A percentile compares a stretch with the other conserved stretches of the same genome.
These are phyloP conservation scores for Bretziella fagacearum DNA, from an alignment of 2,329 filamentous ascomycete species.

Conservation along the genomic window DNA sequence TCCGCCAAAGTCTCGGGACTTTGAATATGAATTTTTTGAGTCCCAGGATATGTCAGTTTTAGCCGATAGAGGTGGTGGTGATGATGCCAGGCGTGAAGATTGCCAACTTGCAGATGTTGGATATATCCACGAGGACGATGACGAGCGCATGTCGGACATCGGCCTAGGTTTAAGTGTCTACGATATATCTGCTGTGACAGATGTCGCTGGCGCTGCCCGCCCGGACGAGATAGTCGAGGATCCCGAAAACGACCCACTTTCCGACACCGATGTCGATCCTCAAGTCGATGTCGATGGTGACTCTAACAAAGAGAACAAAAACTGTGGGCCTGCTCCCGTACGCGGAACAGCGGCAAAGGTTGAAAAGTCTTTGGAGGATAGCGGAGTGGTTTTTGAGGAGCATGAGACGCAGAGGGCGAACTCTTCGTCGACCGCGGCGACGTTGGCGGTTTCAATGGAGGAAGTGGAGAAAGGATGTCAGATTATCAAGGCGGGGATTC, in stretches of 20 bases:
- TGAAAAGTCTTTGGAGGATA: neutral
- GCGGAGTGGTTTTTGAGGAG: neutral
- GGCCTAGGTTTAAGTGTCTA: neutral
- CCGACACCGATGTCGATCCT: neutral
- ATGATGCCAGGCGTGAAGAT: neutral
- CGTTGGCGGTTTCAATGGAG: neutral
- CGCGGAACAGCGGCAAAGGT: too few relatives aligned
- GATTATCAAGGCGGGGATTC: too few relatives aligned
- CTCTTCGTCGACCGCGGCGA: neutral
- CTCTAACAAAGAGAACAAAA: slow-evolving; percentile 3
- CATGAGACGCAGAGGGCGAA: neutral
- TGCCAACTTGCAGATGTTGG: neutral
- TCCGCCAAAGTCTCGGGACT: neutral
- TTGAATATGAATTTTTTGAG: slow-evolving; percentile 2
- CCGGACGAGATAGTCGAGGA: neutral
- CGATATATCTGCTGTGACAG: slow-evolving; percentile 6
- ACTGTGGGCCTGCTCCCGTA: neutral
- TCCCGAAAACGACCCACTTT: neutral
- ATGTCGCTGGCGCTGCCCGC: neutral
- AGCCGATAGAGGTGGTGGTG: neutral
- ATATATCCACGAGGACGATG: slow-evolving; percentile 3
- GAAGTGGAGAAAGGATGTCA: neutral
- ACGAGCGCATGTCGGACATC: neutral
- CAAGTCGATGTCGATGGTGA: neutral
- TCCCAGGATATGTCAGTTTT: slow-evolving; percentile 6